These are phyloP conservation scores for Kodamaea kaohsiungensis DNA, from an alignment of 805 yeast genomes.

Conservation along the genomic window DNA sequence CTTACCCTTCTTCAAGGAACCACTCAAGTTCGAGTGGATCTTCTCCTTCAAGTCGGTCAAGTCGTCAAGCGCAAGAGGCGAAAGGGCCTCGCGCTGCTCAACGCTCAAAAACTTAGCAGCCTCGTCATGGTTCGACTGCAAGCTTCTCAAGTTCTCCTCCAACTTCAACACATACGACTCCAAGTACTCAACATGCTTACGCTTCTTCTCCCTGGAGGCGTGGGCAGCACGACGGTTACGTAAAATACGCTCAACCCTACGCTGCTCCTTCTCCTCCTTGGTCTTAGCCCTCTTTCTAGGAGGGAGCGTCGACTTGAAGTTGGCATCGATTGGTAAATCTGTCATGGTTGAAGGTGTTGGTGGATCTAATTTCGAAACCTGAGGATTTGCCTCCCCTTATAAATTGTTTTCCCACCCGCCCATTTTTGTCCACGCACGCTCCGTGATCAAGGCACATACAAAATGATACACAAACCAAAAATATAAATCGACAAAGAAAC, in stretches of 20 bases:
- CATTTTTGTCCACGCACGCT: conserved; percentile 5
- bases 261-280: conserved; percentile 94
- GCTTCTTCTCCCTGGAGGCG: conserved; percentile 94
- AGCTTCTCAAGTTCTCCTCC: conserved; percentile 33
- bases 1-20: conserved; percentile 9
- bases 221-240: conserved; percentile 97
- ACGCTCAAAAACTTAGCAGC: conserved; percentile 15
- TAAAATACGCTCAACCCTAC: conserved; percentile 87
- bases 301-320: conserved; percentile 59
- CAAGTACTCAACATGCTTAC: conserved; percentile 84
- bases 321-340: conserved; percentile 15
- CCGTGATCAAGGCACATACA: not conserved
- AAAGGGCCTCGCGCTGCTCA: conserved; percentile 11
- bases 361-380: not conserved
- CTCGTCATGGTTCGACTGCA: conserved; percentile 26
- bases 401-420: conserved; percentile 7
- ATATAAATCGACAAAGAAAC: not conserved
- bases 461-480: not conserved
- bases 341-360: conserved; percentile 6
- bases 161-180: conserved; percentile 58
- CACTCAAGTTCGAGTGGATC: conserved; percentile 26
- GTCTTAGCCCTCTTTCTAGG: conserved; percentile 98
- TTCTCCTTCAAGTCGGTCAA: conserved; percentile 25
- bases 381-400: not conserved
- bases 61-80: conserved; percentile 17